Evolutionary conservation across 163 green algal species (phyloP).

Genomic region (Coccomyxa subellipsoidea): DNA sequence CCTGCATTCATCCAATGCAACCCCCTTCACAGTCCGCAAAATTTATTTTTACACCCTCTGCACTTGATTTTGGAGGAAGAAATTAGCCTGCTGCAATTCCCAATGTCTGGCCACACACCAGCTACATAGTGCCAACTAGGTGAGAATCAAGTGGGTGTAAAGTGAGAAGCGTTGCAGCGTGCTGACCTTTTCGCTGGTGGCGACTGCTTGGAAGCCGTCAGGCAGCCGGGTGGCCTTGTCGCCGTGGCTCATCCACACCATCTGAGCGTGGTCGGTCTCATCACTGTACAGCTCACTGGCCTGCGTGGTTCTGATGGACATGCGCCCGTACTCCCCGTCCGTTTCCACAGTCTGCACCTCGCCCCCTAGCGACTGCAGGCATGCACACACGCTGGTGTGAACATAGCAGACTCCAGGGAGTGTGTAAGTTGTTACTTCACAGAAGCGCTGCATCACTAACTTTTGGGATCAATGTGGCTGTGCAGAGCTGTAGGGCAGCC

Average conservation of each 20-base stretch:
- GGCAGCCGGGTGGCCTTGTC: constrained; percentile 89
- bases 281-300: constrained; percentile 56
- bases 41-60: too few relatives aligned
- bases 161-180: neutral
- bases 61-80: too few relatives aligned
- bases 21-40: neutral
- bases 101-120: too few relatives aligned
- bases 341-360: constrained; percentile 51
- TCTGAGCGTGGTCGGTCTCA: constrained; percentile 45
- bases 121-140: too few relatives aligned
- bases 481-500: too few relatives aligned
- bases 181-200: constrained; percentile 69
- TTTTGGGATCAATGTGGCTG: too few relatives aligned
- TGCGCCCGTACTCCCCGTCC: constrained; percentile 90
- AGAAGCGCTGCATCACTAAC: too few relatives aligned
- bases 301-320: constrained; percentile 68
- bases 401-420: too few relatives aligned
- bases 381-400: too few relatives aligned
- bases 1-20: constrained; percentile 43
- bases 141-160: too few relatives aligned
- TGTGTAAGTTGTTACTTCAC: too few relatives aligned
- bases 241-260: constrained; percentile 98
- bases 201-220: constrained; percentile 81
- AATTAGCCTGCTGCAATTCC: too few relatives aligned
- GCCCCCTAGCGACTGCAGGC: constrained; percentile 73